Evolutionary conservation across 2,329 filamentous ascomycete species (phyloP).

Genomic region (Cordyceps javanica): DNA sequence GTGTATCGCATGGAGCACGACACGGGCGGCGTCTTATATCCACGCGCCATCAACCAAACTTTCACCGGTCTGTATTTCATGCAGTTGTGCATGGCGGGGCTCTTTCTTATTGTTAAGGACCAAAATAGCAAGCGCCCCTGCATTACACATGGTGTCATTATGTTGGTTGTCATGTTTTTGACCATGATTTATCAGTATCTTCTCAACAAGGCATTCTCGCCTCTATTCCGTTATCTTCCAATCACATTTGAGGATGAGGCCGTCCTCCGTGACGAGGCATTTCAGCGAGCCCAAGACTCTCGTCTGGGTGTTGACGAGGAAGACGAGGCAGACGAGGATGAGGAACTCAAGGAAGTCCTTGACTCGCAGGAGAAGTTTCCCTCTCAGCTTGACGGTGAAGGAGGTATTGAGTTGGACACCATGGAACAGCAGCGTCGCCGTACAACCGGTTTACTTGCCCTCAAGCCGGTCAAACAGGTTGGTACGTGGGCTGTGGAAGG

Average conservation of each 20-base stretch:
- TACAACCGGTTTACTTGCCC: slow-evolving; percentile 25
- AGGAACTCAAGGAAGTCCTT: slow-evolving; percentile 23
- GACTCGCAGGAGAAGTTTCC: slow-evolving; percentile 24
- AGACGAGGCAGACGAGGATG: slow-evolving; percentile 40
- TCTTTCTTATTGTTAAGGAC: slow-evolving; percentile 75
- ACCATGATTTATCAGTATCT: slow-evolving; percentile 75
- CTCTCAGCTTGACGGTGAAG: slow-evolving; percentile 27
- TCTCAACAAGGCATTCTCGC: slow-evolving; percentile 76
- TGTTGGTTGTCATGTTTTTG: slow-evolving; percentile 67
- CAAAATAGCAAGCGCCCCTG: slow-evolving; percentile 50
- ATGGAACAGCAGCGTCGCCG: slow-evolving; percentile 19
- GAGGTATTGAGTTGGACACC: slow-evolving; percentile 34
- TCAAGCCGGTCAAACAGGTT: slow-evolving; percentile 41
- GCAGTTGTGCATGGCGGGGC: slow-evolving; percentile 81
- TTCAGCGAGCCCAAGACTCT: slow-evolving; percentile 69
- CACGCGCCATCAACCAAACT: slow-evolving; percentile 86
- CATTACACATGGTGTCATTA: slow-evolving; percentile 71
- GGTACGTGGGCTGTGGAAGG: slow-evolving; percentile 38
- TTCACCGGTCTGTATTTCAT: slow-evolving; percentile 94
- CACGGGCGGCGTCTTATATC: slow-evolving; percentile 88
- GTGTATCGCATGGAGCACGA: slow-evolving; percentile 85
- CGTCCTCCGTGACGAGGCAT: slow-evolving; percentile 82
- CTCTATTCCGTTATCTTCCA: slow-evolving; percentile 81
- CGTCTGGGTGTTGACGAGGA: slow-evolving; percentile 59
- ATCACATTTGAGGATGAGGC: slow-evolving; percentile 96